Conservation (phyloP, 1,284 basidiomycete genomes). For the Leccinum laetum region DNA sequence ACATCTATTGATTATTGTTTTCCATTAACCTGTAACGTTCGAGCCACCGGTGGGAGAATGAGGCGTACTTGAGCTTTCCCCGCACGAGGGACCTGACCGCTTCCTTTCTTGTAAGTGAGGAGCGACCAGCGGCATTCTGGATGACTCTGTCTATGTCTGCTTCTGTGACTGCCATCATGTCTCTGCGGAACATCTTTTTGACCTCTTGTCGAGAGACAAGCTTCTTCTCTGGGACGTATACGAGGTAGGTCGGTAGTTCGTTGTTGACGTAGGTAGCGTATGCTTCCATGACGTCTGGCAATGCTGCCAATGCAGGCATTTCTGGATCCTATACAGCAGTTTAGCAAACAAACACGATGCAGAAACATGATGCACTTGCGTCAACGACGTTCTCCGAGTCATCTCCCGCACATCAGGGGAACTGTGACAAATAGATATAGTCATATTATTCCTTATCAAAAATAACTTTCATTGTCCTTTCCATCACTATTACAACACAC, state of each 20-base stretch:
- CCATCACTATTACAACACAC: no score
- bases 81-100: constrained; percentile 36
- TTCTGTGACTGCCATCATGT: constrained; percentile 27
- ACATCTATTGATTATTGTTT: constrained; percentile 24
- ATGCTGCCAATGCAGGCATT: neutral
- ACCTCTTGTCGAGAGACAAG: constrained; percentile 32
- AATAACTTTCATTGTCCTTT: no score
- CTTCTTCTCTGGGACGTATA: constrained; percentile 27
- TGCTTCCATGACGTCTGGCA: constrained; percentile 29
- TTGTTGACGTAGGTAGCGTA: constrained; percentile 27
- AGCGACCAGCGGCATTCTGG: constrained; percentile 39
- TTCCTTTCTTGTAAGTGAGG: constrained; percentile 39
- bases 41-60: constrained; percentile 63
- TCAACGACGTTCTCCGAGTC: constrained; percentile 9
- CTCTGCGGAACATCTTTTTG: constrained; percentile 29
- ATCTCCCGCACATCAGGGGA: no score
- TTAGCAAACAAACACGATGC: constrained; percentile 3
- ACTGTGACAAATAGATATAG: no score
- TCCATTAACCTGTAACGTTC: constrained; percentile 41
- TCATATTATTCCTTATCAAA: no score
- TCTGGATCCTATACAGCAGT: constrained; percentile 14
- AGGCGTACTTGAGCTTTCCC: constrained; percentile 51
- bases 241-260: constrained; percentile 31
- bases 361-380: constrained; percentile 5
- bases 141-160: constrained; percentile 21